Percentiles rank a stretch among this genome's conserved stretches.
Evolutionary conservation across 2,329 filamentous ascomycete species (phyloP).

Genomic region (Botrytis aclada): DNA sequence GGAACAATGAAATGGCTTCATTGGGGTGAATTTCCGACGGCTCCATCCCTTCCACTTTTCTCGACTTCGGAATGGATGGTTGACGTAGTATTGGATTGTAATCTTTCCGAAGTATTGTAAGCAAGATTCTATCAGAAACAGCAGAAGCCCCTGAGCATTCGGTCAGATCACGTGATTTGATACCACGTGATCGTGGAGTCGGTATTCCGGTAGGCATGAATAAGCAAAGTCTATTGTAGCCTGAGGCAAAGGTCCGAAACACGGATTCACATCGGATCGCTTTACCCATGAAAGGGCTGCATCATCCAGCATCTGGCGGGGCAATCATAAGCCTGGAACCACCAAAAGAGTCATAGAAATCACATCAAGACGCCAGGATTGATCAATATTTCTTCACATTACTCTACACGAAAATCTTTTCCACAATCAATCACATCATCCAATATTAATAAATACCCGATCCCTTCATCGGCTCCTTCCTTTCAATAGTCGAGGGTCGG

Average conservation of each 20-base stretch:
- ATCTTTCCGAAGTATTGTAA: not conserved
- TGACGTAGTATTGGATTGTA: not conserved
- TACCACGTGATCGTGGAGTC: not conserved
- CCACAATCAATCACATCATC: not conserved
- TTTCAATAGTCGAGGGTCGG: slow-evolving; percentile 3
- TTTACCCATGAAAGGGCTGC: not conserved
- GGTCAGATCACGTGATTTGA: not conserved
- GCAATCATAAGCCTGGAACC: slow-evolving; percentile 8
- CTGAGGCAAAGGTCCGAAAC: not conserved
- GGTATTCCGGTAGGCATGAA: not conserved
- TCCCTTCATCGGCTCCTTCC: slow-evolving; percentile 3
- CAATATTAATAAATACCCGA: not conserved
- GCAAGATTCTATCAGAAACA: not conserved
- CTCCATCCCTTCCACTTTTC: not conserved
- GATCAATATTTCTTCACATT: slow-evolving; percentile 11
- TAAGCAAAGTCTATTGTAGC: not conserved
- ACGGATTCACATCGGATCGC: slow-evolving; percentile 2
- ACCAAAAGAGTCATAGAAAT: slow-evolving; percentile 10
- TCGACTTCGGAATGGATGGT: not conserved
- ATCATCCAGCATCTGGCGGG: slow-evolving; percentile 9
- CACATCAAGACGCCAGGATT: not conserved
- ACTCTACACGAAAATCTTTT: slow-evolving; percentile 6
- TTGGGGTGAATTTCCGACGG: not conserved
- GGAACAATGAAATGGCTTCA: not conserved
- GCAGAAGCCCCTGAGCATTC: not conserved